These are phyloP conservation scores for Pholiota conissans DNA, from an alignment of 768 basidiomycete genomes.

Conservation along the genomic window DNA sequence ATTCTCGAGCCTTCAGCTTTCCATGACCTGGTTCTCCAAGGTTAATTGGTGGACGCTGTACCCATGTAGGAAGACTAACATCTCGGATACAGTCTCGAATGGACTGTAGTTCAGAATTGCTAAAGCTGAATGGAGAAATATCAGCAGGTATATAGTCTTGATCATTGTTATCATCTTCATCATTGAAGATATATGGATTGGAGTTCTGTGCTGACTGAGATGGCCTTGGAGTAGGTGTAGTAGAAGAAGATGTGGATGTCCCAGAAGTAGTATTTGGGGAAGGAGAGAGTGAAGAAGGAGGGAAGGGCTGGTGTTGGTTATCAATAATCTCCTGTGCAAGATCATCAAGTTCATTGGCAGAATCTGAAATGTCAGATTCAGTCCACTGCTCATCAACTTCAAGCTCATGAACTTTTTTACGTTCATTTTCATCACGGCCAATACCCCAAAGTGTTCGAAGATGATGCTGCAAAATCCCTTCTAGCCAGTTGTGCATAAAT, in stretches of 20 bases:
- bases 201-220: not conserved
- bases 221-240: not conserved
- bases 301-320: not conserved
- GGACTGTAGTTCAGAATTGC: conserved; percentile 5
- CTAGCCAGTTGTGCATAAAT: conserved; percentile 29
- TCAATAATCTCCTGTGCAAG: not conserved
- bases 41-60: conserved; percentile 27
- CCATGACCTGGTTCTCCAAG: conserved; percentile 30
- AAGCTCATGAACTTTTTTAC: conserved; percentile 3
- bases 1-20: conserved; percentile 34
- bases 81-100: not conserved
- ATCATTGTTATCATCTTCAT: conserved; percentile 3
- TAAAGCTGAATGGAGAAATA: conserved; percentile 12
- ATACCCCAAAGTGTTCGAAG: conserved; percentile 18
- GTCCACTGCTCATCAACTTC: conserved; percentile 17
- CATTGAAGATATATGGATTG: not conserved
- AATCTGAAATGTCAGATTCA: conserved; percentile 17
- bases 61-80: conserved; percentile 14
- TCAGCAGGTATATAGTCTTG: conserved; percentile 3
- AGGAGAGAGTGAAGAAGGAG: not conserved
- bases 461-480: conserved; percentile 25
- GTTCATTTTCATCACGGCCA: conserved; percentile 15
- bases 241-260: not conserved
- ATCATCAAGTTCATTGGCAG: not conserved
- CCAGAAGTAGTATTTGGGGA: not conserved